Evolutionary conservation across 1,139 yeast species (phyloP).

Genomic region (Yamadazyma dendronema): DNA sequence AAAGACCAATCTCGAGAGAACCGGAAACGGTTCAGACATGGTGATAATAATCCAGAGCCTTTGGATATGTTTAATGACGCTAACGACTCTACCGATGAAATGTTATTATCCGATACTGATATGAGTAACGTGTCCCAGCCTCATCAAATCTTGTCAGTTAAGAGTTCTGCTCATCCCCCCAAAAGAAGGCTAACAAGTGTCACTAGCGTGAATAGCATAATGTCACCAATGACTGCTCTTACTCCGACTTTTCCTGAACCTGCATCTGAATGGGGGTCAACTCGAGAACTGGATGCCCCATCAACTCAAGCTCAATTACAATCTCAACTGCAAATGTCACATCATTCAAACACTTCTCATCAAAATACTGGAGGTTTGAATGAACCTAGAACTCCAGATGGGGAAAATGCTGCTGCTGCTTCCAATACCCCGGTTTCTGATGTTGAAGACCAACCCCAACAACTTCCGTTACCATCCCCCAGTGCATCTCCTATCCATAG

Average conservation of each 20-base stretch:
- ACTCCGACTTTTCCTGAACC: constrained; percentile 9
- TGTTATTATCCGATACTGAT: constrained; percentile 38
- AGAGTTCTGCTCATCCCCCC: constrained; percentile 31
- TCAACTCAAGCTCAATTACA: no score
- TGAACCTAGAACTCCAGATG: constrained; percentile 31
- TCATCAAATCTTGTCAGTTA: no score
- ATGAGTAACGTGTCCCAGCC: constrained; percentile 21
- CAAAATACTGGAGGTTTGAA: neutral
- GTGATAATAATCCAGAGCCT: no score
- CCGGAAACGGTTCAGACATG: constrained; percentile 22
- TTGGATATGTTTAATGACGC: constrained; percentile 3
- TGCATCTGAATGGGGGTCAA: neutral
- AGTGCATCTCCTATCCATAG: constrained; percentile 63
- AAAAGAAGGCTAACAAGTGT: constrained; percentile 33
- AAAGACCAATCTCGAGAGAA: constrained; percentile 19
- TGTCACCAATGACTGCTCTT: constrained; percentile 16
- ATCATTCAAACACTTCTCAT: no score
- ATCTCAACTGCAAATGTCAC: no score
- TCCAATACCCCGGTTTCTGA: constrained; percentile 41
- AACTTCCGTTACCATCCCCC: constrained; percentile 64
- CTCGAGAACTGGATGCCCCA: no score
- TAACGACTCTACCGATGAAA: constrained; percentile 34
- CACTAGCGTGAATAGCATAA: constrained; percentile 9
- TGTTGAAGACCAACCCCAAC: constrained; percentile 38
- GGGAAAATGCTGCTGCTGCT: neutral